Percentiles rank a stretch among this genome's conserved stretches.
phyloP scores from a whole-genome alignment of 306 rosid species.

The Sphenostylis stenocarpa region DNA sequence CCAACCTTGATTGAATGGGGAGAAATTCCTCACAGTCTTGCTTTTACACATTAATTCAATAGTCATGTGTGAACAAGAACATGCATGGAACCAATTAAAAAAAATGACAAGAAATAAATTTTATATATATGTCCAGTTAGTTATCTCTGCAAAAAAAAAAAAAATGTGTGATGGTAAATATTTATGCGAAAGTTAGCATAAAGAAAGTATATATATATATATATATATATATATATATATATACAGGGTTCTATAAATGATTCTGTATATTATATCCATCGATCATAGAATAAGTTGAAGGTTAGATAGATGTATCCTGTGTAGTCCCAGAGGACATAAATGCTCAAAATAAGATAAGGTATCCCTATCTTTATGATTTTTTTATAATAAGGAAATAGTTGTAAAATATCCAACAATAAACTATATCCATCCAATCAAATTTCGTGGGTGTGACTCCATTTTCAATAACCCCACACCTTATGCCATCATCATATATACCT shows the following conservation, averaged over 20 bases:
- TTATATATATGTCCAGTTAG: no score
- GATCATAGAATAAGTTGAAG: slow-evolving; percentile 22
- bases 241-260: background rate
- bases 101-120: no score
- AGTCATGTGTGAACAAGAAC: background rate
- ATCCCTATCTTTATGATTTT: slow-evolving; percentile 24
- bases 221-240: background rate
- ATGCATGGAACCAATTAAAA: background rate
- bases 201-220: background rate
- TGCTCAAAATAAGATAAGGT: slow-evolving; percentile 41
- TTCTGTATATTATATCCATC: background rate
- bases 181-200: no score
- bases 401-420: slow-evolving; percentile 47
- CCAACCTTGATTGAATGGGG: background rate
- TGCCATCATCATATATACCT: slow-evolving; percentile 63
- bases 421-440: slow-evolving; percentile 56
- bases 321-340: slow-evolving; percentile 35
- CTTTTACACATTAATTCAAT: background rate
- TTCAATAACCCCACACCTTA: slow-evolving; percentile 46
- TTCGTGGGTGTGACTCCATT: slow-evolving; percentile 62
- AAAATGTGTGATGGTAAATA: no score
- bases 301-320: slow-evolving; percentile 24
- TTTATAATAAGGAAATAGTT: background rate
- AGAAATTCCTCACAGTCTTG: background rate
- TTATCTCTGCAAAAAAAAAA: no score